Evolutionary conservation across 177 flowering plant genomes (phyloP).

Genomic region (Tripterygium wilfordii): DNA sequence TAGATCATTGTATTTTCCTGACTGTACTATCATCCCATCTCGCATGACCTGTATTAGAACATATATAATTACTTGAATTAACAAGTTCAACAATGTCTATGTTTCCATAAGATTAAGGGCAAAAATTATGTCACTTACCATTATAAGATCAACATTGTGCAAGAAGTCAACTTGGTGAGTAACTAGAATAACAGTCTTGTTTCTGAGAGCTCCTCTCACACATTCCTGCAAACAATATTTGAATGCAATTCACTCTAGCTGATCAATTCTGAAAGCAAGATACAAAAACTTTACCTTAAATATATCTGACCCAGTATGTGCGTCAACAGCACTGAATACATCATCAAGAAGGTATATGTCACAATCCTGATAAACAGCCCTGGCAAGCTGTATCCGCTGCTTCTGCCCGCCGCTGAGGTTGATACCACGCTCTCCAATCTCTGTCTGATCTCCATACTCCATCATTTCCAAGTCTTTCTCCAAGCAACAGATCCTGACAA

Average conservation of each 20-base stretch:
- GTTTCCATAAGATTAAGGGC: too few relatives aligned
- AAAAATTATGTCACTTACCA: too few relatives aligned
- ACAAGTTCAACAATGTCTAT: too few relatives aligned
- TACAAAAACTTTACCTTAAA: conserved; percentile 55
- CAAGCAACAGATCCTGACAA: conserved; percentile 66
- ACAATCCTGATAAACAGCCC: conserved; percentile 94
- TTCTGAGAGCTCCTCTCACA: conserved; percentile 70
- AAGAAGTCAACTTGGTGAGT: conserved; percentile 98
- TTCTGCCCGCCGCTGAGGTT: conserved; percentile 99
- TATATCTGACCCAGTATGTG: conserved; percentile 93
- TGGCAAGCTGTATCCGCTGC: conserved; percentile 92
- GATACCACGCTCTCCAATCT: conserved; percentile 98
- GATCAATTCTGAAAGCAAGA: not conserved
- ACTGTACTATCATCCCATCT: conserved; percentile 85
- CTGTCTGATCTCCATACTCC: conserved; percentile 95
- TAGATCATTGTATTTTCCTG: conserved; percentile 74
- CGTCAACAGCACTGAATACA: conserved; percentile 96
- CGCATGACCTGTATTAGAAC: conserved; percentile 99
- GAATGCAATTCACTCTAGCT: not conserved
- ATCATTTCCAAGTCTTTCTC: conserved; percentile 94
- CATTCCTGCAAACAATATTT: conserved; percentile 64
- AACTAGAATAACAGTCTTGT: conserved; percentile 83
- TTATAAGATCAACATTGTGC: conserved; percentile 79
- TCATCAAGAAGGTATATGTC: conserved; percentile 95
- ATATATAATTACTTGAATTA: too few relatives aligned